phyloP scores from a whole-genome alignment of 179 eudicot species.

The Vitellaria paradoxa region DNA sequence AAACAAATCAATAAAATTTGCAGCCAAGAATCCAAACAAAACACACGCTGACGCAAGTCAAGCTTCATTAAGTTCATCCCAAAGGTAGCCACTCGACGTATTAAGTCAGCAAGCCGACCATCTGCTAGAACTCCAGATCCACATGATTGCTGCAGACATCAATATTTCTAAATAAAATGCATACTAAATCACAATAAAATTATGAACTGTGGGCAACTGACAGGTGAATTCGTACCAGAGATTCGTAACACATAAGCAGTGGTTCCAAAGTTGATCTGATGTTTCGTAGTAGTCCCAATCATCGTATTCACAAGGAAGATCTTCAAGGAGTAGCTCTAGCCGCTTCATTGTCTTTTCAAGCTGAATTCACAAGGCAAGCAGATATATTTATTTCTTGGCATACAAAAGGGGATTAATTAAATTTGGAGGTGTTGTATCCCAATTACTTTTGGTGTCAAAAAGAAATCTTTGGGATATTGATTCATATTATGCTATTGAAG shows the following conservation, averaged over 20 bases:
- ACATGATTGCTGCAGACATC: slow-evolving; percentile 62
- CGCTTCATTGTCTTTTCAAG: slow-evolving; percentile 70
- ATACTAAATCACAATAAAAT: neutral
- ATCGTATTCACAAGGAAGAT: slow-evolving; percentile 68
- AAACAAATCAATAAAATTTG: neutral
- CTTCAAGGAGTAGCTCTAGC: slow-evolving; percentile 80
- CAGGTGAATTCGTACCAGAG: slow-evolving; percentile 53
- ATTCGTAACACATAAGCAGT: slow-evolving; percentile 72
- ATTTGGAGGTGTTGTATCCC: neutral
- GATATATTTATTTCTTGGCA: neutral
- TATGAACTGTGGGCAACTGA: neutral
- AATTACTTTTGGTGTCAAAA: neutral
- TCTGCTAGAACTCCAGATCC: slow-evolving; percentile 91
- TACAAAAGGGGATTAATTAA: neutral
- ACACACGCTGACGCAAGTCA: slow-evolving; percentile 88
- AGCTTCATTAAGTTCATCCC: slow-evolving; percentile 93
- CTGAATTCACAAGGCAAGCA: slow-evolving; percentile 28
- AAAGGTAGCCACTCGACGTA: slow-evolving; percentile 81
- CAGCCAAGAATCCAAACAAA: slow-evolving; percentile 7
- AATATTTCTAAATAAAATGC: neutral
- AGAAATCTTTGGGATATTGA: neutral
- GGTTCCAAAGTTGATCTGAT: slow-evolving; percentile 75
- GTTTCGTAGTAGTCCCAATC: slow-evolving; percentile 72
- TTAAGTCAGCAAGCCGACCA: slow-evolving; percentile 87
- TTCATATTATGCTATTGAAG: neutral